These are phyloP conservation scores for Salix purpurea DNA, from an alignment of 345 rosid genomes.

Conservation along the genomic window DNA sequence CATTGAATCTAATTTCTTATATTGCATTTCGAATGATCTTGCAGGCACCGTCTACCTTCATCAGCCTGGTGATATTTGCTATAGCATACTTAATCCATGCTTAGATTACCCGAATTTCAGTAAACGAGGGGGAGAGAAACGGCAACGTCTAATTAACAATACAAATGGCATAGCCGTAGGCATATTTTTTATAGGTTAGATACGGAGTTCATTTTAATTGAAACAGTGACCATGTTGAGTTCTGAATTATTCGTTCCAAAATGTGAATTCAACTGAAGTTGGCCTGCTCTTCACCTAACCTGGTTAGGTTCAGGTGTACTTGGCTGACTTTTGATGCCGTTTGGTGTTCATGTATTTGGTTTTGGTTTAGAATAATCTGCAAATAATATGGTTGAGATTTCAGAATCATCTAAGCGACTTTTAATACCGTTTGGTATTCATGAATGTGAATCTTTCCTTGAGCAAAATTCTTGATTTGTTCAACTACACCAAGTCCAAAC, in stretches of 20 bases:
- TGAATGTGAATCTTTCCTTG: conserved; percentile 38
- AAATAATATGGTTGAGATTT: background rate
- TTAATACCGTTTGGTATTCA: background rate
- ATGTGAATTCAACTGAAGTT: background rate
- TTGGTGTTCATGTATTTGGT: background rate
- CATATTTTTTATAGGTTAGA: conserved; percentile 26
- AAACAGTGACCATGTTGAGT: background rate
- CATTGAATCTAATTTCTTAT: conserved; percentile 5
- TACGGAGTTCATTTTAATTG: conserved; percentile 23
- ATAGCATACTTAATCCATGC: conserved; percentile 17
- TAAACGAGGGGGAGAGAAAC: background rate
- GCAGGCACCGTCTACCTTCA: conserved; percentile 40
- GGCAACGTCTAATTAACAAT: background rate
- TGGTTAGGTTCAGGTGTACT: background rate
- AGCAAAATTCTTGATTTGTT: conserved; percentile 36
- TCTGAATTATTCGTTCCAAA: background rate
- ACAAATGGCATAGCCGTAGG: background rate
- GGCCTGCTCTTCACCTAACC: background rate
- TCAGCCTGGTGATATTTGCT: conserved; percentile 28
- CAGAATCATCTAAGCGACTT: background rate
- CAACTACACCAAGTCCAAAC: conserved; percentile 44
- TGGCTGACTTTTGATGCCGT: background rate
- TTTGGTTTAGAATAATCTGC: background rate
- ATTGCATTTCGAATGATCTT: conserved; percentile 15
- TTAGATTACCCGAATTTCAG: background rate